A percentile compares a stretch with the other conserved stretches of the same genome.
These are phyloP conservation scores for Leishmania tarentolae DNA, from an alignment of 208 protist genomes.

Conservation along the genomic window DNA sequence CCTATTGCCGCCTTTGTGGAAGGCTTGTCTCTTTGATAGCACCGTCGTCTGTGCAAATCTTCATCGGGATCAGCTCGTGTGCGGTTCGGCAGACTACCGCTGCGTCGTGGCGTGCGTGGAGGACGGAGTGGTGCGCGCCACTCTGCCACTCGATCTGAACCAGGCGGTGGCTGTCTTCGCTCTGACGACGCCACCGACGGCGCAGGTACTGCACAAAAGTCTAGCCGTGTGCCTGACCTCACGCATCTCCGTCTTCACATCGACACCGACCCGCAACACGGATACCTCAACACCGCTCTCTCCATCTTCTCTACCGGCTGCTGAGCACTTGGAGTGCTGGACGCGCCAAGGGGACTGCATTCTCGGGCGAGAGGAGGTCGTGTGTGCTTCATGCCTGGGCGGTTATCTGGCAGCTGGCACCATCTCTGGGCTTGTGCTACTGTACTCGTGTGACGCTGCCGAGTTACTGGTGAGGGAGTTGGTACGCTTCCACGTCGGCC, in stretches of 20 bases:
- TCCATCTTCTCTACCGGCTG: background rate
- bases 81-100: conserved; percentile 63
- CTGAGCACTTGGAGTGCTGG: conserved; percentile 4
- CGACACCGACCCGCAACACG: background rate
- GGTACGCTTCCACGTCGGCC: conserved; percentile 85
- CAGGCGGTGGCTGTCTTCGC: conserved; percentile 41
- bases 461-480: conserved; percentile 44
- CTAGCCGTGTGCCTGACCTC: conserved; percentile 3
- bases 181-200: conserved; percentile 10
- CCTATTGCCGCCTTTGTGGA: conserved; percentile 49
- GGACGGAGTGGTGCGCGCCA: conserved; percentile 39
- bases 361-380: conserved; percentile 27
- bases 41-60: conserved; percentile 50
- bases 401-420: conserved; percentile 66
- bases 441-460: conserved; percentile 46
- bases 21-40: conserved; percentile 47
- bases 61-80: conserved; percentile 53
- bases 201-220: background rate
- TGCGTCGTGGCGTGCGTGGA: conserved; percentile 52
- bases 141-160: conserved; percentile 37
- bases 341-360: conserved; percentile 17
- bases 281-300: background rate
- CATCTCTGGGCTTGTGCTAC: conserved; percentile 68
- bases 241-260: conserved; percentile 39
- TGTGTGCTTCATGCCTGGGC: conserved; percentile 62